Percentiles rank a stretch among this genome's conserved stretches.
phyloP scores from a whole-genome alignment of 1,284 basidiomycete genomes.

The Peniophora sp. region DNA sequence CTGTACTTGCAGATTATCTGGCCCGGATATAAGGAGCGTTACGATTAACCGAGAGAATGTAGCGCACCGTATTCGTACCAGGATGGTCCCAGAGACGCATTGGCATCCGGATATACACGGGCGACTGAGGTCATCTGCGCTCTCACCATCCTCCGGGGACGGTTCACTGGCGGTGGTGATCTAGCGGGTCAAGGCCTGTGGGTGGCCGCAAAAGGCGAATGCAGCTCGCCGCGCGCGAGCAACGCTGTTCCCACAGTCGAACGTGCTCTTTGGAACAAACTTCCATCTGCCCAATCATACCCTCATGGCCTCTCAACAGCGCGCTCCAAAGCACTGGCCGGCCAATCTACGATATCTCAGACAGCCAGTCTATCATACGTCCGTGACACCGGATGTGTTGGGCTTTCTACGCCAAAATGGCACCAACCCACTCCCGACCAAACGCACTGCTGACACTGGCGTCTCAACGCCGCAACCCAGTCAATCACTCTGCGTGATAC shows the following conservation, averaged over 20 bases:
- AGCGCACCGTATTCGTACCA: conserved; percentile 75
- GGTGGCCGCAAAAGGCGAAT: too few relatives aligned
- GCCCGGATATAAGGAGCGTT: conserved; percentile 15
- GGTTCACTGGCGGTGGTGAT: neutral
- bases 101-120: conserved; percentile 71
- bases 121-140: conserved; percentile 63
- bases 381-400: conserved; percentile 26
- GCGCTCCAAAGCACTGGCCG: conserved; percentile 11
- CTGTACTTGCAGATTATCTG: conserved; percentile 87
- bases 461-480: neutral
- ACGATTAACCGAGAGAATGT: conserved; percentile 12
- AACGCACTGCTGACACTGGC: too few relatives aligned
- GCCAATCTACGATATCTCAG: conserved; percentile 7
- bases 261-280: neutral
- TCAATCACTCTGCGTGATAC: conserved; percentile 27
- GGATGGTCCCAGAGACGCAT: conserved; percentile 60
- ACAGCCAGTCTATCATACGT: conserved; percentile 8
- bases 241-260: too few relatives aligned
- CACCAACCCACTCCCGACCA: neutral
- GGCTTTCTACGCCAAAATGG: conserved; percentile 18
- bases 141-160: conserved; percentile 47
- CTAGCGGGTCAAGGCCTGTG: neutral
- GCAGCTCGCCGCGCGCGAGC: neutral
- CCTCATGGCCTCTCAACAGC: neutral
- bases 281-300: neutral